These are phyloP conservation scores for Paramecium primaurelia DNA, from an alignment of 73 alveolate genomes.

Conservation along the genomic window DNA sequence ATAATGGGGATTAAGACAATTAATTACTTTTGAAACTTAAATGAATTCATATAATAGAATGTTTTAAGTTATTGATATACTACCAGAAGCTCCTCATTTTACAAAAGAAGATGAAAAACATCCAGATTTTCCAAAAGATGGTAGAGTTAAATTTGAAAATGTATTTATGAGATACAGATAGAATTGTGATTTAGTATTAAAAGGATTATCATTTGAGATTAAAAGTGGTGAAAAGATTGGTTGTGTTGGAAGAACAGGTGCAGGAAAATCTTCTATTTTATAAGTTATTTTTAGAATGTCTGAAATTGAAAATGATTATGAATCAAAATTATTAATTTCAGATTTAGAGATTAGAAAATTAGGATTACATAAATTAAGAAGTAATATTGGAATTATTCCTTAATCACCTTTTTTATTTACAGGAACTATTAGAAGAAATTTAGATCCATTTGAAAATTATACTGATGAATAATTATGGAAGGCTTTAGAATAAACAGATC, in stretches of 20 bases:
- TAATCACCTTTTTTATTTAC: slow-evolving; percentile 76
- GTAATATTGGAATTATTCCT: slow-evolving; percentile 74
- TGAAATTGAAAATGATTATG: slow-evolving; percentile 56
- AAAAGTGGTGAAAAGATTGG: slow-evolving; percentile 54
- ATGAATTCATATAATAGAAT: slow-evolving; percentile 30
- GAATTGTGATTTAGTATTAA: slow-evolving; percentile 23
- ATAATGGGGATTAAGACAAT: slow-evolving; percentile 17
- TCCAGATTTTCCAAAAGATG: not conserved
- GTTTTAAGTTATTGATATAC: not conserved
- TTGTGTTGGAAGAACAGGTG: slow-evolving; percentile 67
- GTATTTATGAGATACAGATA: slow-evolving; percentile 45
- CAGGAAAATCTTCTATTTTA: slow-evolving; percentile 65
- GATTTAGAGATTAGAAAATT: slow-evolving; percentile 60
- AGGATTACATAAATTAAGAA: slow-evolving; percentile 78
- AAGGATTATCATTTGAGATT: slow-evolving; percentile 16
- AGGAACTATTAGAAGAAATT: slow-evolving; percentile 75
- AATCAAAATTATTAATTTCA: slow-evolving; percentile 57
- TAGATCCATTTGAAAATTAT: slow-evolving; percentile 83
- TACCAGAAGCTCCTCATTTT: slow-evolving; percentile 13
- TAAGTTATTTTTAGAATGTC: slow-evolving; percentile 67
- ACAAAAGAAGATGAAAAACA: not conserved
- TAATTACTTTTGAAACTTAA: slow-evolving; percentile 1
- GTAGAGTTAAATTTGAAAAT: slow-evolving; percentile 39
- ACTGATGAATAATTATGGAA: slow-evolving; percentile 65
- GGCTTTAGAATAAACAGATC: slow-evolving; percentile 65